These are phyloP conservation scores for Phyllachora maydis DNA, from an alignment of 2,329 filamentous ascomycete species.

Conservation along the genomic window DNA sequence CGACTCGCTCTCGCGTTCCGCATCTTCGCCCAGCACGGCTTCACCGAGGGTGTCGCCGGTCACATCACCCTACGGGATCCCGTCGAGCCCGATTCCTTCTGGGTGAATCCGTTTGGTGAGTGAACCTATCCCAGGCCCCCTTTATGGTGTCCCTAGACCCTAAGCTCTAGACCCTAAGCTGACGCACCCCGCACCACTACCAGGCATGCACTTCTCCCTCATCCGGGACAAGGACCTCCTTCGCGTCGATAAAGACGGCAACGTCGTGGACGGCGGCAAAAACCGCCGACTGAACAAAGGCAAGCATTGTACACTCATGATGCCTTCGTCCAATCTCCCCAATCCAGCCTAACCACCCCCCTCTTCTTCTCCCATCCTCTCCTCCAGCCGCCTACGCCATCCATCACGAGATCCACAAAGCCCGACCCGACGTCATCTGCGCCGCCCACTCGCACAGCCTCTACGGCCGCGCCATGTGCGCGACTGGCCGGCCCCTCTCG, in stretches of 20 bases:
- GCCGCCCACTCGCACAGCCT: constrained; percentile 11
- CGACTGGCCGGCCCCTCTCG: constrained; percentile 33
- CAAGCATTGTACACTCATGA: not conserved
- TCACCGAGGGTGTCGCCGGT: constrained; percentile 39
- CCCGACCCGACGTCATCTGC: constrained; percentile 20
- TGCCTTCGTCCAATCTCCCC: not conserved
- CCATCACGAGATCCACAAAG: constrained; percentile 23
- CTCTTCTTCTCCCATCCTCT: no score
- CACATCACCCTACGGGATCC: constrained; percentile 42
- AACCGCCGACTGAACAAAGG: constrained; percentile 11
- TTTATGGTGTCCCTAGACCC: no score
- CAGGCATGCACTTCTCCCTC: constrained; percentile 34
- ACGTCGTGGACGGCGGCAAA: constrained; percentile 38
- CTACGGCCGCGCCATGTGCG: constrained; percentile 24
- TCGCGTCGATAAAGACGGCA: constrained; percentile 34
- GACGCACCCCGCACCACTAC: no score
- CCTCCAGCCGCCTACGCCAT: constrained; percentile 21
- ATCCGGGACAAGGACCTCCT: constrained; percentile 44
- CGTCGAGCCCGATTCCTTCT: constrained; percentile 36
- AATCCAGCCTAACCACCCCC: no score
- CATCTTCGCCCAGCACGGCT: constrained; percentile 33
- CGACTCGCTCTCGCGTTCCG: constrained; percentile 31
- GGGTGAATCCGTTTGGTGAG: constrained; percentile 38
- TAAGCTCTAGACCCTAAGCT: no score
- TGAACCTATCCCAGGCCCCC: no score